Evolutionary conservation across 768 basidiomycete species (phyloP).

Genomic region (Kwoniella dendrophila): DNA sequence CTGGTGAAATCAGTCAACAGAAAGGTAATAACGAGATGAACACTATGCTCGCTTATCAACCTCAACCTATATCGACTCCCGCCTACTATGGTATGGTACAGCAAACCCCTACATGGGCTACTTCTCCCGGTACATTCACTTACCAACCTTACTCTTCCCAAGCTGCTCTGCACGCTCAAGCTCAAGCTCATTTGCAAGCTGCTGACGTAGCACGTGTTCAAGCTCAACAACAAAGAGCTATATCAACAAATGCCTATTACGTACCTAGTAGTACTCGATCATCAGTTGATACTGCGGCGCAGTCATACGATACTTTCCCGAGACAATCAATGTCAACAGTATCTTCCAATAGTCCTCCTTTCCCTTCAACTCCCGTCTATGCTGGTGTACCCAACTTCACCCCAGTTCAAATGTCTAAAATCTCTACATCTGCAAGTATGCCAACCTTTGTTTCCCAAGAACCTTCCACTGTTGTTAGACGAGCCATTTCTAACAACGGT

Average conservation of each 20-base stretch:
- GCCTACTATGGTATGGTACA: conserved; percentile 17
- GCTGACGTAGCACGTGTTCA: conserved; percentile 30
- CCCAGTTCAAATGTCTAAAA: conserved; percentile 19
- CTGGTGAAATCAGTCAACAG: not conserved
- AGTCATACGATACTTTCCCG: not conserved
- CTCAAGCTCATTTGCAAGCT: conserved; percentile 42
- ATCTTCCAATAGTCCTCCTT: conserved; percentile 23
- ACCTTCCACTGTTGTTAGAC: conserved; percentile 15
- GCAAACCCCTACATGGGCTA: not conserved
- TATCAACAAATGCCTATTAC: conserved; percentile 10
- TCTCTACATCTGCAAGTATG: conserved; percentile 16
- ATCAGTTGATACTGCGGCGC: conserved; percentile 17
- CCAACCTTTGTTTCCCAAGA: conserved; percentile 18
- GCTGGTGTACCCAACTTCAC: conserved; percentile 14
- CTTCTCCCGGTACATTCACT: conserved; percentile 11
- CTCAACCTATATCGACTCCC: conserved; percentile 17
- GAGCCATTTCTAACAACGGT: conserved; percentile 12
- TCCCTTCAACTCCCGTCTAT: conserved; percentile 30
- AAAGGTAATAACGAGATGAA: conserved; percentile 11
- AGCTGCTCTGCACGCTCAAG: conserved; percentile 36
- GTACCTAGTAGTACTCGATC: conserved; percentile 15
- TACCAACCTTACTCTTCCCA: conserved; percentile 32
- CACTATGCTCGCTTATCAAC: conserved; percentile 34
- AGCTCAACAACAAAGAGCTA: conserved; percentile 21
- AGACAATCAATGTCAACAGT: conserved; percentile 19